A percentile compares a stretch with the other conserved stretches of the same genome.
Conservation (phyloP, 2,329 filamentous ascomycete genomes). For the Exserohilum rostratum region DNA sequence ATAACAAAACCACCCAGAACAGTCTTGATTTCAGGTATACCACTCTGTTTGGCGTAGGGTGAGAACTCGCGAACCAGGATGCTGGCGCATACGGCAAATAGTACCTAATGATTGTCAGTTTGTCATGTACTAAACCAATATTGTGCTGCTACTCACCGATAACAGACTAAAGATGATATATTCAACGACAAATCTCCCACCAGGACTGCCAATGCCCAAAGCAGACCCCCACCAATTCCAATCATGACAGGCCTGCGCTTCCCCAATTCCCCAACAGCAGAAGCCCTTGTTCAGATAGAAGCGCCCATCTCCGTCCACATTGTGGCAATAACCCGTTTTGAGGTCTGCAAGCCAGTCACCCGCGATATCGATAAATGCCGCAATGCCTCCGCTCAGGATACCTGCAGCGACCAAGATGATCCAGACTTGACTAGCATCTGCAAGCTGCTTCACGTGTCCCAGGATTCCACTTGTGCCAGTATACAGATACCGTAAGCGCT, state of each 20-base stretch:
- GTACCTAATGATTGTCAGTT: slow-evolving; percentile 58
- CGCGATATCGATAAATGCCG: slow-evolving; percentile 86
- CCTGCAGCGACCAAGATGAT: slow-evolving; percentile 85
- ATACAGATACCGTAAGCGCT: slow-evolving; percentile 78
- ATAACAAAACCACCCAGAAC: slow-evolving; percentile 94
- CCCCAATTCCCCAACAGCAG: slow-evolving; percentile 86
- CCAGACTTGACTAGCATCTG: slow-evolving; percentile 92
- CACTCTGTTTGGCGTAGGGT: slow-evolving; percentile 88
- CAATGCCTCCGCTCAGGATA: slow-evolving; percentile 79
- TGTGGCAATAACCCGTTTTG: slow-evolving; percentile 86
- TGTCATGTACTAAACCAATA: neutral
- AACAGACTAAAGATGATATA: slow-evolving; percentile 87
- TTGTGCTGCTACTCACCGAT: slow-evolving; percentile 64
- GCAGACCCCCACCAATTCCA: slow-evolving; percentile 87
- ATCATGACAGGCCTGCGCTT: slow-evolving; percentile 78
- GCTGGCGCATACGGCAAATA: slow-evolving; percentile 79
- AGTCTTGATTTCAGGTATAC: slow-evolving; percentile 98
- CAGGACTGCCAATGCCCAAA: slow-evolving; percentile 67
- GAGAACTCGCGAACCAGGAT: slow-evolving; percentile 84
- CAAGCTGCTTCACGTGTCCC: slow-evolving; percentile 73
- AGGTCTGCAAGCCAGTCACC: slow-evolving; percentile 93
- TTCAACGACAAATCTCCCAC: slow-evolving; percentile 80
- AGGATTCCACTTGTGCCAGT: slow-evolving; percentile 72
- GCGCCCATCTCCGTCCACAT: slow-evolving; percentile 74
- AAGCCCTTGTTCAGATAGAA: slow-evolving; percentile 93